Evolutionary conservation across 2,329 filamentous ascomycete genomes (phyloP).

Genomic region (Chrysosporium queenslandicum): DNA sequence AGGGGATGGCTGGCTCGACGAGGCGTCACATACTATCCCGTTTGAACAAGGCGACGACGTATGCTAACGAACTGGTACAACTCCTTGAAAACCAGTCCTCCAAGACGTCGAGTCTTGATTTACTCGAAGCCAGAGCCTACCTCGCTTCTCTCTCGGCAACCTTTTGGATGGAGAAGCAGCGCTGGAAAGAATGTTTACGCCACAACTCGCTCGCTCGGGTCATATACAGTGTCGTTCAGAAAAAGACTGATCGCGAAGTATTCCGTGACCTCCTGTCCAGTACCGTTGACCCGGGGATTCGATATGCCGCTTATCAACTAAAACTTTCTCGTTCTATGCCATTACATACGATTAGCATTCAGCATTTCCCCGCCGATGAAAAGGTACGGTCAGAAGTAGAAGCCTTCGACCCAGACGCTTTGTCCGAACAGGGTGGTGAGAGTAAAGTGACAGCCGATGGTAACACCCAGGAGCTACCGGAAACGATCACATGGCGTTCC

Average conservation of each 20-base stretch:
- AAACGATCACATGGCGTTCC: slow-evolving; percentile 74
- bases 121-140: slow-evolving; percentile 82
- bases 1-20: slow-evolving; percentile 66
- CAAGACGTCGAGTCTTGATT: slow-evolving; percentile 57
- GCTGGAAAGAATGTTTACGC: slow-evolving; percentile 68
- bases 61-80: slow-evolving; percentile 57
- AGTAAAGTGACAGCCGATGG: slow-evolving; percentile 40
- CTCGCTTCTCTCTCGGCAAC: slow-evolving; percentile 64
- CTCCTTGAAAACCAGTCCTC: slow-evolving; percentile 54
- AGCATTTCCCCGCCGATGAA: slow-evolving; percentile 59
- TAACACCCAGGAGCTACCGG: slow-evolving; percentile 47
- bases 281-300: slow-evolving; percentile 84
- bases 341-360: slow-evolving; percentile 65
- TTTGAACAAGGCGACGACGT: slow-evolving; percentile 65
- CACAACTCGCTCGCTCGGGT: slow-evolving; percentile 68
- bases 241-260: slow-evolving; percentile 57
- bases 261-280: slow-evolving; percentile 78
- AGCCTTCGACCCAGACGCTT: slow-evolving; percentile 56
- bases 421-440: slow-evolving; percentile 49
- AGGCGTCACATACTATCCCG: slow-evolving; percentile 83
- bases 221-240: slow-evolving; percentile 68
- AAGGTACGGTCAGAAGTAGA: slow-evolving; percentile 58
- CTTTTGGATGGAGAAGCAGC: slow-evolving; percentile 74
- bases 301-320: slow-evolving; percentile 87
- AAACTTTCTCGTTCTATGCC: slow-evolving; percentile 77